Evolutionary conservation across 306 rosid genomes (phyloP), one percentile per base, ranked within the genome.

Genomic region (Acacia melanoxylon): DNA sequence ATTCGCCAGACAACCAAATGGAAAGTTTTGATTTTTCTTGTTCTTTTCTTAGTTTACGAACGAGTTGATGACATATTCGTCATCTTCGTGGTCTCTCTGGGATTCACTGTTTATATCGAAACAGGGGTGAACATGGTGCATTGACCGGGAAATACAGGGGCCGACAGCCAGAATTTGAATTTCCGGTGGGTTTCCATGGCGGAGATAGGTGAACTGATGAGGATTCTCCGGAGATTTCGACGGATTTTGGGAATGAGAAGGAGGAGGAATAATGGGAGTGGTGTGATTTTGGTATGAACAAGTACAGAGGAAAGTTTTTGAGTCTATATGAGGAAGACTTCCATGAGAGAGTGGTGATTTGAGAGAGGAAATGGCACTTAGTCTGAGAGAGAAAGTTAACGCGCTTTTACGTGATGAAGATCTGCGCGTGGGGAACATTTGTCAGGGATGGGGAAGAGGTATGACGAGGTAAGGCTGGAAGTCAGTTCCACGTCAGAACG

Each of bases 161-260:
- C 78, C 72, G 74, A 81, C 42, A 70, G 88, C 87, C 92, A 87
- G 89, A 87, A 83, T 59, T 74, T 80, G 80, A 83, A 76, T 37
- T 81, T 74, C 89, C 89, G 86, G 88, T 86, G 85, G 56, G 83
- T 71, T 56, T 51, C 91, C 98, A 90, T 83, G 92, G 85, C 83
- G 86, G 90, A 79, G 68, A 75, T 75, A 78, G 77, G 86, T 59
- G 90, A 88, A 86, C 81, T 24, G 56, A 15, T 31, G 17, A 33
- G 20, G 51, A 31, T 27, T 77, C 72, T 78, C 77, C 72, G 82
- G 13, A 77, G 77, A 31, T 0, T 66, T 73, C 42, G 35, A 42
- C 48, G 24, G 70, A 82, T 58, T 20, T 24, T 48, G n/a, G 33
- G 27, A 48, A 13, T 6, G 15, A 25, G 27, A 24, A 46, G 59